Base-by-base conservation (phyloP, 306 rosid genomes). In the Cyclanthera cordifolia region DNA sequence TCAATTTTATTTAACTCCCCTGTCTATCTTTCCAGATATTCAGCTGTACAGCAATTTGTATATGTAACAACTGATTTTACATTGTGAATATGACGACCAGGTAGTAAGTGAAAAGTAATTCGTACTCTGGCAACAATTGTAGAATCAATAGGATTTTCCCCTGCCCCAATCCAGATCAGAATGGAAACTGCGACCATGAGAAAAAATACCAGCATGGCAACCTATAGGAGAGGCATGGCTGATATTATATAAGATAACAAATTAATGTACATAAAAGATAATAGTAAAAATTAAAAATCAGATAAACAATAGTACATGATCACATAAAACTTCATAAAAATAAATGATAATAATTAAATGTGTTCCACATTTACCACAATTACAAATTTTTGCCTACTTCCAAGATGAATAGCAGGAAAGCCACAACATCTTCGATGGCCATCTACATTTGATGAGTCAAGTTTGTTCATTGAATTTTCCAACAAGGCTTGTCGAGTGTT, bases 301-400 rank as follows among this genome's bases (percentile, higher is more conserved):
- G 8, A 24, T 21, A 14, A 13, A 37, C 20, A 39, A 43, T 24
- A 23, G 16, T 28, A 49, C 23, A 34, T n/a, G 17, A 45, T 17
- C 7, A 32, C 37, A 60, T 21, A 14, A 51, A 17, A 1, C 50
- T 48, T 48, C 24, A 24, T 12, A 28, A 9, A 6, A 64, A 54
- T 12, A 15, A 13, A 53, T n/a, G 57, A 39, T 41, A 50, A 28
- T 17, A 51, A 47, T 60, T 55, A 45, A 15, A 23, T 45, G 49
- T 65, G 49, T 65, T 65, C 39, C 52, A 65, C 71, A 64, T 74
- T 15, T 85, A 87, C 95, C 88, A 10, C 64, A 52, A 83, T 74
- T 53, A 76, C 95, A 78, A 81, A 69, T 75, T 85, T 87, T 72
- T 87, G 95, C 79, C 84, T 75, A 72, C 77, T 81, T 24, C 88